Evolutionary conservation across 805 yeast genomes (phyloP), one percentile per base, ranked within the genome.

Genomic region (Pichia insulana): DNA sequence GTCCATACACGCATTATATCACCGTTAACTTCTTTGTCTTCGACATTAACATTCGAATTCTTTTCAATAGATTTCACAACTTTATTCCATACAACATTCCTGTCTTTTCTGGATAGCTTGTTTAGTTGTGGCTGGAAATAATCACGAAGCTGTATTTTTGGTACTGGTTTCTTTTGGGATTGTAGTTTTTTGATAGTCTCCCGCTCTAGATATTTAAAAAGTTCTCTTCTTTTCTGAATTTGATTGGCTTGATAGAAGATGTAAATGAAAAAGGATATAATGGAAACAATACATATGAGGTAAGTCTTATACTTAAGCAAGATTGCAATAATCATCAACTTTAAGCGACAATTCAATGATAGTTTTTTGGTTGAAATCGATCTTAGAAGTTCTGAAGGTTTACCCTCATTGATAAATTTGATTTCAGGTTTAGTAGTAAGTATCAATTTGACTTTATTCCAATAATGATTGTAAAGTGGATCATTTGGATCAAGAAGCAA

Each of bases 1-100:
- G 86, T 87, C 86, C 95, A 84, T 30, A 85, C 85, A 55, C 78
- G 78, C 71, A 83, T 76, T 46, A 88, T 83, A 50, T 88, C 96
- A 15, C 97, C 96, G 54, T 82, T 83, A 25, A 80, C 70, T 57
- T 88, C 97, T 43, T 76, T 62, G 42, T 80, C 70, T 31, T 75
- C 69, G 15, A 71, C 67, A 44, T 78, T 72, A 11, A 88, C 75
- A 53, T 80, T 81, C 18, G 83, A 65, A 57, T 84, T 82, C 36
- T 65, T 62, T 50, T 85, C 95, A 6, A 88, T 71, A 27, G 63
- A 66, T 17, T 61, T 61, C 36, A 70, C 65, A 2, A 86, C 78
- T 19, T 58, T 55, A 13, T 67, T 68, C 95, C 96, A 85, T 8
- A 80, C 53, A 27, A 62, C 54, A 46, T 71, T 60, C 46, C 72